These are phyloP conservation scores for Sclerotinia spermophila DNA, from an alignment of 2,329 filamentous ascomycete species.

Conservation along the genomic window DNA sequence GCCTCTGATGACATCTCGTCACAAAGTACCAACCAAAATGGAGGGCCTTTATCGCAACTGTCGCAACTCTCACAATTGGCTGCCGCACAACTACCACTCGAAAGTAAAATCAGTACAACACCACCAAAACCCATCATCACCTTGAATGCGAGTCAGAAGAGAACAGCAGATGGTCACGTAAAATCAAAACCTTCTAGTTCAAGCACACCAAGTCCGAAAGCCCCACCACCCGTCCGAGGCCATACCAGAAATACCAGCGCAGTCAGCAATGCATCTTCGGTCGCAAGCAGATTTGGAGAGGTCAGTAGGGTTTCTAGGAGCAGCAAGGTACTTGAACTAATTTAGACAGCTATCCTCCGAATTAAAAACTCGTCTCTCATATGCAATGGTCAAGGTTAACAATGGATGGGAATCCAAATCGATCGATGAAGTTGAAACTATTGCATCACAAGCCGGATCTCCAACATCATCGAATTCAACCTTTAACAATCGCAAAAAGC, in stretches of 20 bases:
- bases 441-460: conserved; percentile 66
- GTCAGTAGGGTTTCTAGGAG: conserved; percentile 44
- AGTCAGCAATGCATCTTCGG: conserved; percentile 57
- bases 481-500: conserved; percentile 49
- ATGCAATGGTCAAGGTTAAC: conserved; percentile 91
- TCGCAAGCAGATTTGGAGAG: conserved; percentile 72
- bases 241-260: conserved; percentile 72
- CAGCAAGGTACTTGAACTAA: conserved; percentile 20
- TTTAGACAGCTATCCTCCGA: conserved; percentile 47
- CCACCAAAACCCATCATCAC: conserved; percentile 27
- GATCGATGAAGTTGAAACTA: conserved; percentile 72
- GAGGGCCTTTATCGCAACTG: conserved; percentile 49
- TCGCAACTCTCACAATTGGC: conserved; percentile 55
- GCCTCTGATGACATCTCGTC: conserved; percentile 38
- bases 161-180: conserved; percentile 71
- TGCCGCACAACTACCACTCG: conserved; percentile 45
- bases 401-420: conserved; percentile 81
- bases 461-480: conserved; percentile 58
- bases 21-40: conserved; percentile 46
- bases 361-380: conserved; percentile 78
- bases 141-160: conserved; percentile 54
- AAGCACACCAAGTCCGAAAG: conserved; percentile 41
- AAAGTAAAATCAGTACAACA: conserved; percentile 23
- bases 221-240: conserved; percentile 35
- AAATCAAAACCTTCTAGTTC: conserved; percentile 53